Evolutionary conservation across 257 asterid species (phyloP).

Genomic region (Solanum phureja): DNA sequence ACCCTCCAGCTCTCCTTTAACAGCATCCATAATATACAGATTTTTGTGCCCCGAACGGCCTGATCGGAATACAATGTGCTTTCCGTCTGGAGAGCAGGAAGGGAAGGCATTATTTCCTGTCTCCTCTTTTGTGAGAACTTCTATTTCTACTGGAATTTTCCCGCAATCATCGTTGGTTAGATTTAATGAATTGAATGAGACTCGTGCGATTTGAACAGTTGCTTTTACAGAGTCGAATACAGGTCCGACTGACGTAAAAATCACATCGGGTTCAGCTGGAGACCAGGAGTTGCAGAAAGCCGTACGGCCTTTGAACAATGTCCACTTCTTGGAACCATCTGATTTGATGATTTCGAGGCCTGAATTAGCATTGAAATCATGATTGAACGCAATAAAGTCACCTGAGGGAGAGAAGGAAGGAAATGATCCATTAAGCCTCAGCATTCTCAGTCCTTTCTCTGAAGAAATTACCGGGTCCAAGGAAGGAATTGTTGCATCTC

Average conservation of each 20-base stretch:
- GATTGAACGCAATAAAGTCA: slow-evolving; percentile 42
- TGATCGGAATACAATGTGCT: slow-evolving; percentile 56
- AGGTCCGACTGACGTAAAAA: slow-evolving; percentile 68
- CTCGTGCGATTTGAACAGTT: slow-evolving; percentile 64
- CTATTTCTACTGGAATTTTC: slow-evolving; percentile 28
- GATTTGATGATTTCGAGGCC: slow-evolving; percentile 51
- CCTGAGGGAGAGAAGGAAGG: slow-evolving; percentile 69
- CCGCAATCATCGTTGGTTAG: slow-evolving; percentile 14
- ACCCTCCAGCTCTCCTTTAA: slow-evolving; percentile 46
- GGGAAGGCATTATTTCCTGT: slow-evolving; percentile 86
- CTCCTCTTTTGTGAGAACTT: slow-evolving; percentile 49
- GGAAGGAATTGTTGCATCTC: slow-evolving; percentile 35
- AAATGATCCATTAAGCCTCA: slow-evolving; percentile 56
- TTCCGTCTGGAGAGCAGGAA: slow-evolving; percentile 76
- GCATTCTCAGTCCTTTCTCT: slow-evolving; percentile 32
- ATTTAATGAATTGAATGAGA: slow-evolving; percentile 32
- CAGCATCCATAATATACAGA: slow-evolving; percentile 55
- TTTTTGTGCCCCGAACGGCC: slow-evolving; percentile 79
- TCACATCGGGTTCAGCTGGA: slow-evolving; percentile 47
- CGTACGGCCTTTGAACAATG: slow-evolving; percentile 30
- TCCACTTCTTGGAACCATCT: slow-evolving; percentile 68
- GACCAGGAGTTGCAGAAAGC: slow-evolving; percentile 62
- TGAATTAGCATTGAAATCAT: slow-evolving; percentile 24
- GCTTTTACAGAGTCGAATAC: slow-evolving; percentile 37
- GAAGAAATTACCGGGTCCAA: slow-evolving; percentile 44